Percentiles rank a stretch among this genome's conserved stretches.
phyloP scores from a whole-genome alignment of 1,284 basidiomycete species.

The Xanthoconium separans region DNA sequence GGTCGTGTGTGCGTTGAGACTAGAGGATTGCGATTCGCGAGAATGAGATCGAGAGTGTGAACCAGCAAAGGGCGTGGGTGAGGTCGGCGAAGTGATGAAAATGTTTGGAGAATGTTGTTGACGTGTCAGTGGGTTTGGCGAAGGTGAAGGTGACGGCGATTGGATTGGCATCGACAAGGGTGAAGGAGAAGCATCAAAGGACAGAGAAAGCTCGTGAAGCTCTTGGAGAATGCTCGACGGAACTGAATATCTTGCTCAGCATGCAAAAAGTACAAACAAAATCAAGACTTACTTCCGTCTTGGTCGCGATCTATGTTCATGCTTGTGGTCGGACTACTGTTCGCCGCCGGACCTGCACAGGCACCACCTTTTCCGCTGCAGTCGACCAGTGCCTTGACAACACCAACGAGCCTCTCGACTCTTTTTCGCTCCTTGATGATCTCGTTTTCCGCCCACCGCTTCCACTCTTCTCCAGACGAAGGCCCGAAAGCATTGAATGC shows the following conservation, averaged over 20 bases:
- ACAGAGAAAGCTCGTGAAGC: slow-evolving; percentile 34
- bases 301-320: slow-evolving; percentile 10
- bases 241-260: slow-evolving; percentile 39
- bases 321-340: neutral
- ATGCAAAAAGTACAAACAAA: neutral
- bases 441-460: slow-evolving; percentile 29
- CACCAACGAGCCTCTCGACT: slow-evolving; percentile 46
- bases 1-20: slow-evolving; percentile 3
- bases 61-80: slow-evolving; percentile 34
- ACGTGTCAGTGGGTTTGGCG: slow-evolving; percentile 16
- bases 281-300: slow-evolving; percentile 16
- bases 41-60: slow-evolving; percentile 38
- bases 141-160: slow-evolving; percentile 30
- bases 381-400: slow-evolving; percentile 57
- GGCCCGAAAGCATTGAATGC: slow-evolving; percentile 12
- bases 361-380: slow-evolving; percentile 44
- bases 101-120: slow-evolving; percentile 56
- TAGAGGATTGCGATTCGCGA: slow-evolving; percentile 15
- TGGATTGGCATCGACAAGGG: slow-evolving; percentile 14
- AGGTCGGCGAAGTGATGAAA: slow-evolving; percentile 63
- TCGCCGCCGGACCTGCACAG: slow-evolving; percentile 36
- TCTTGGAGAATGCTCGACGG: slow-evolving; percentile 60
- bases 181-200: slow-evolving; percentile 22
- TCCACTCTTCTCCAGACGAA: slow-evolving; percentile 26
- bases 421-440: slow-evolving; percentile 47